Base-by-base conservation (phyloP, 139 green algal genomes). In the Ulvella scutata region DNA sequence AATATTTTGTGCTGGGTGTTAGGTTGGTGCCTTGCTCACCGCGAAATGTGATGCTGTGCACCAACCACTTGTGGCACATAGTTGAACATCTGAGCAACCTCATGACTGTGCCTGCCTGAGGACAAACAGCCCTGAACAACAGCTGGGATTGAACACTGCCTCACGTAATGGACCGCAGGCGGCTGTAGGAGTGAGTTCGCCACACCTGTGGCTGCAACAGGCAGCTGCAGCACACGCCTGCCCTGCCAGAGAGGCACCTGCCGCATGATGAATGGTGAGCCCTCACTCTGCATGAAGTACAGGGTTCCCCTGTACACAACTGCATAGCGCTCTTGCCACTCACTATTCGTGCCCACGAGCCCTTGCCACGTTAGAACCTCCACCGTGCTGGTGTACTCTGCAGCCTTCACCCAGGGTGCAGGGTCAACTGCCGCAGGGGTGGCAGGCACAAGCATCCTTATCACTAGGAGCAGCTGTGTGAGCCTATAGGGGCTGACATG, bases 401-500 rank as follows among this genome's bases (percentile, higher is more conserved):
- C 67, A 23, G 85, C 83, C 4, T 43, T 81, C 29, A 82, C 40
- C 83, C 83, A 87, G 43, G 85, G 79, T 37, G 80, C 80, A 43
- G 61, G 72, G 39, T 75, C 9, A 3, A 43, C 36, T 2, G 38
- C 51, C 59, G 72, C 39, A 0, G 51, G 21, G 1, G 43, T 38
- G 29, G 59, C 39, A 17, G 36, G 61, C 26, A 73, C n/a, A 2
- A 84, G 59, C 17, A 76, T 76, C 20, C 51, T 7, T 4, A 87
- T 34, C 21, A 87, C 75, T 7, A 28, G 72, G 81, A 87, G 85
- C 26, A 87, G 83, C 38, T 80, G 78, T 37, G 82, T 79, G 72
- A 83, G 84, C 35, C 83, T 80, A 44, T 73, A 84, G n/a, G 83
- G 83, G 72, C 77, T 83, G 23, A 87, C 38, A 31, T 82, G 72